Evolutionary conservation across 176 grass and related monocot genomes (phyloP), one percentile per base, ranked within the genome.

Genomic region (Cenchrus fungigraminus): DNA sequence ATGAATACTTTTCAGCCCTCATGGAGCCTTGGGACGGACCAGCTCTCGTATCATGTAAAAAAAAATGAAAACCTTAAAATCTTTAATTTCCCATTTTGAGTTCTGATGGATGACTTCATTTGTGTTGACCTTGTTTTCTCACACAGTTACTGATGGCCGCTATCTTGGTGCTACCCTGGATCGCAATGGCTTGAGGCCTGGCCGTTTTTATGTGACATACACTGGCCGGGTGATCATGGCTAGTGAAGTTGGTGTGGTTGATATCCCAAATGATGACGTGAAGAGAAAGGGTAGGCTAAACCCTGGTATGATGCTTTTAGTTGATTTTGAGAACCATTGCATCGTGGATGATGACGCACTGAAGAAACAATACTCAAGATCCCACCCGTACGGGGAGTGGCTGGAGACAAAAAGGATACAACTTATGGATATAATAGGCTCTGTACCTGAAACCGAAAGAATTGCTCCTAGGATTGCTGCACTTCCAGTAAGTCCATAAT

Each of bases 1-100:
- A 94, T 74, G 92, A 94, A 16, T 91, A 47, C 64, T 89, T 91
- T 44, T 90, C 92, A 14, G 79, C 92, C n/a, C 86, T 94, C 34
- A 86, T 94, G 92, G 92, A 94, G 52, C 92, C 92, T 34, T 94
- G 92, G 92, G 92, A 94, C 37, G 92, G 92, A 52, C 92, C 89
- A 0, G 92, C 92, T 83, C 83, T 93, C 56, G 52, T 93, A 81
- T 85, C 91, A 81, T 92, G 91, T 92, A 83, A 87, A 63, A 40
- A 74, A 60, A 77, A 3, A 79, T 68, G 19, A 46, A 81, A 75
- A 17, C 43, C 43, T n/a, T 75, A 67, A 22, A 37, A 25, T 59
- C 19, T 10, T 46, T 46, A 66, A 58, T 14, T 40, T 40, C 37
- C 37, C 37, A 25, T 25, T 20, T 59, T 11, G 28, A 9, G 46